These are phyloP conservation scores for Lecanicillium sp. DNA, from an alignment of 2,329 filamentous ascomycete species.

Conservation along the genomic window DNA sequence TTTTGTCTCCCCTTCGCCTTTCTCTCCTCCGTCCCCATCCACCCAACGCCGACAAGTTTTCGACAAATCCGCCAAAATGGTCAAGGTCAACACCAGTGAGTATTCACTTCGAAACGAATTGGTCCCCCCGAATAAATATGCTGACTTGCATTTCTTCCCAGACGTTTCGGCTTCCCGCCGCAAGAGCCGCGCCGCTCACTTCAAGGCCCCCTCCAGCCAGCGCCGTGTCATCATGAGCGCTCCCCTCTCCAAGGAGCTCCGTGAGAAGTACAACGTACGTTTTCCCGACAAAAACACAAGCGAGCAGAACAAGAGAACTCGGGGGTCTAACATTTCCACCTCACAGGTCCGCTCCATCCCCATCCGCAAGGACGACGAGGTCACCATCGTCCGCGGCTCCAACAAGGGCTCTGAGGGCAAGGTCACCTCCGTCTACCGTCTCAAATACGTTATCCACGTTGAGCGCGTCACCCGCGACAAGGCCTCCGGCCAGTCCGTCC, in stretches of 20 bases:
- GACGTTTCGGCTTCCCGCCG: slow-evolving; percentile 74
- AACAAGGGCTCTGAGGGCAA: slow-evolving; percentile 99
- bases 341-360: slow-evolving; percentile 87
- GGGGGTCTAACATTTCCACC: no score
- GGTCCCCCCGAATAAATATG: neutral
- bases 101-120: slow-evolving; percentile 13
- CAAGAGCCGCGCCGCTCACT: slow-evolving; percentile 99
- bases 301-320: no score
- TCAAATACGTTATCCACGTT: slow-evolving; percentile 96
- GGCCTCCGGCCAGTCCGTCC: slow-evolving; percentile 92
- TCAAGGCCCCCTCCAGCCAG: slow-evolving; percentile 86
- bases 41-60: slow-evolving; percentile 27
- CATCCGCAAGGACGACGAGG: slow-evolving; percentile 96
- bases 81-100: slow-evolving; percentile 61
- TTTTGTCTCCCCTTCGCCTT: slow-evolving; percentile 4
- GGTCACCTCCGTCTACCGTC: slow-evolving; percentile 94
- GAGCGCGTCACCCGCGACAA: slow-evolving; percentile 97
- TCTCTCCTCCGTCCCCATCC: slow-evolving; percentile 17
- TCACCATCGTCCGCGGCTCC: slow-evolving; percentile 82
- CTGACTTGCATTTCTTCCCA: slow-evolving; percentile 23
- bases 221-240: slow-evolving; percentile 97
- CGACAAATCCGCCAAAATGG: slow-evolving; percentile 51
- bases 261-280: slow-evolving; percentile 97
- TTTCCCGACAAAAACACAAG: no score
- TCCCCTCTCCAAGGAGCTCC: slow-evolving; percentile 90